Evolutionary conservation across 2,329 filamentous ascomycete species (phyloP).

Genomic region (Cordyceps javanica): DNA sequence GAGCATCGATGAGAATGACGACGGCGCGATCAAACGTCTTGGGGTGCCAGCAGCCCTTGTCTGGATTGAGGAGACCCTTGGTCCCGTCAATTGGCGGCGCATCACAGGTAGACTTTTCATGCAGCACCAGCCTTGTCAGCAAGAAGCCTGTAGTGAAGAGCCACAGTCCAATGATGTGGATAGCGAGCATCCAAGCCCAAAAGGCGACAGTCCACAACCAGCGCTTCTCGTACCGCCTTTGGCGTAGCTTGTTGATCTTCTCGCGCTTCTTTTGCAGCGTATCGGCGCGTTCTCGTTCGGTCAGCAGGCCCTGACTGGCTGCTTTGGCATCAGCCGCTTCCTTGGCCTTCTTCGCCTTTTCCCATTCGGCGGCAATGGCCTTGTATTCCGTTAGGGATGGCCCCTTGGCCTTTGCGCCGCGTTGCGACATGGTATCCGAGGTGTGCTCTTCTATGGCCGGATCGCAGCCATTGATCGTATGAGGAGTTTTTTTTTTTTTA

Average conservation of each 20-base stretch:
- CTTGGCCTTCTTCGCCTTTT: slow-evolving; percentile 45
- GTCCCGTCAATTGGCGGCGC: slow-evolving; percentile 57
- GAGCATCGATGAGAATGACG: slow-evolving; percentile 82
- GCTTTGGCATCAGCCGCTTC: slow-evolving; percentile 34
- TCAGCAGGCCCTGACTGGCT: slow-evolving; percentile 23
- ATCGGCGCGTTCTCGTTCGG: slow-evolving; percentile 28
- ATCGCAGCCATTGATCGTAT: neutral
- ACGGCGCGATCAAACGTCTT: slow-evolving; percentile 90
- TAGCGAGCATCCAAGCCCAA: slow-evolving; percentile 61
- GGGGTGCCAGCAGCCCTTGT: slow-evolving; percentile 88
- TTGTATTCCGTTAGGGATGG: slow-evolving; percentile 38
- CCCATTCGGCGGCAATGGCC: slow-evolving; percentile 47
- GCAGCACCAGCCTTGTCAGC: slow-evolving; percentile 74
- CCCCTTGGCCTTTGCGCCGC: slow-evolving; percentile 6
- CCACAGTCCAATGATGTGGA: slow-evolving; percentile 77
- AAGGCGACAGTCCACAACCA: slow-evolving; percentile 59
- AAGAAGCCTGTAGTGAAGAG: slow-evolving; percentile 95
- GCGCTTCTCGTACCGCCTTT: slow-evolving; percentile 43
- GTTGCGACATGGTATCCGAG: slow-evolving; percentile 6
- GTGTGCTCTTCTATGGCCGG: slow-evolving; percentile 6
- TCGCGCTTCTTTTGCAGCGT: slow-evolving; percentile 39
- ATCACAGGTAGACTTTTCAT: slow-evolving; percentile 66
- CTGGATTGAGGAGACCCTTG: slow-evolving; percentile 34
- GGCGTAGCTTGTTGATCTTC: slow-evolving; percentile 42
- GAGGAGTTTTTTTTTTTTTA: neutral